These are phyloP conservation scores for Lodderomyces oxycetoniae DNA, from an alignment of 1,139 yeast genomes.

Conservation along the genomic window DNA sequence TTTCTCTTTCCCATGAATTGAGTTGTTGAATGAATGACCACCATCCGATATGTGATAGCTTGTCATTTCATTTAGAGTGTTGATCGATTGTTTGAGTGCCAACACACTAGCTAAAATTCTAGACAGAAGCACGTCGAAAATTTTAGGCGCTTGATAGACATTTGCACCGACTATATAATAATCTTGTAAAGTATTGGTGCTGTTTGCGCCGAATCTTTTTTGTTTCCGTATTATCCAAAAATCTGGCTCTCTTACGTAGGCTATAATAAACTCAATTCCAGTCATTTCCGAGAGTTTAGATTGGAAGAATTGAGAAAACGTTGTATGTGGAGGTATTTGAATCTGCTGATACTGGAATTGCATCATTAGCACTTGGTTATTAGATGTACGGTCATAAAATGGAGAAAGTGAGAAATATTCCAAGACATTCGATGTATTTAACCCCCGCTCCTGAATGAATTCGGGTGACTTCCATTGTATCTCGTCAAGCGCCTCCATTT, in stretches of 20 bases:
- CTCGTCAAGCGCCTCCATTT: conserved; percentile 59
- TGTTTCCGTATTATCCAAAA: conserved; percentile 90
- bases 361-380: conserved; percentile 92
- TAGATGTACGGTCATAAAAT: conserved; percentile 88
- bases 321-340: conserved; percentile 40
- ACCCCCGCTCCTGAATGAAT: conserved; percentile 86
- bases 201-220: conserved; percentile 44
- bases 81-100: conserved; percentile 34
- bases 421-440: conserved; percentile 81
- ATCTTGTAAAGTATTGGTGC: conserved; percentile 54
- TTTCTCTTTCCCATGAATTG: conserved; percentile 10
- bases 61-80: conserved; percentile 32
- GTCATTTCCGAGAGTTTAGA: conserved; percentile 68
- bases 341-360: conserved; percentile 81
- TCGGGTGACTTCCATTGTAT: conserved; percentile 97
- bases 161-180: conserved; percentile 90
- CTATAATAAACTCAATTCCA: conserved; percentile 80
- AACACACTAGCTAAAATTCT: conserved; percentile 36
- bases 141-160: conserved; percentile 81
- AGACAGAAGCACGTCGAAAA: conserved; percentile 37
- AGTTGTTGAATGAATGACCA: conserved; percentile 27
- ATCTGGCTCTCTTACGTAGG: conserved; percentile 78
- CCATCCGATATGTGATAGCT: conserved; percentile 35
- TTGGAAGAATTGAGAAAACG: conserved; percentile 42
- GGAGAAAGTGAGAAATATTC: conserved; percentile 94